Conservation (phyloP, 192 early-diverging fungal species). For the Phlyctochytrium arcticum region DNA sequence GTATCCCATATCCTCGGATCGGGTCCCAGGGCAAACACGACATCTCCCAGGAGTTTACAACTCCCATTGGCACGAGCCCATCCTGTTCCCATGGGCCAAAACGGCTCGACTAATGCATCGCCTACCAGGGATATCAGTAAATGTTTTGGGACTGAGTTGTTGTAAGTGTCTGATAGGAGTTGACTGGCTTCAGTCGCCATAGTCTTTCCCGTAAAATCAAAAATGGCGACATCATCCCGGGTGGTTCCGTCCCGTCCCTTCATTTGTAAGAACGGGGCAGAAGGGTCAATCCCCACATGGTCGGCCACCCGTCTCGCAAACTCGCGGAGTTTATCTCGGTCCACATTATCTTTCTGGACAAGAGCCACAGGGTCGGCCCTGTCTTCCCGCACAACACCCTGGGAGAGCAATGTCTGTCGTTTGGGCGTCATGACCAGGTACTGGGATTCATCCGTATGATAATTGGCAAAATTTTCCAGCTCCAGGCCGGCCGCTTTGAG, state of each 20-base stretch:
- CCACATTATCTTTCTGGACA: conserved; percentile 14
- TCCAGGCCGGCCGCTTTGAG: conserved; percentile 17
- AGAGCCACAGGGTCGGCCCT: conserved; percentile 17
- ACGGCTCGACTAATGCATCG: conserved; percentile 21
- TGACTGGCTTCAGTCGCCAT: conserved; percentile 9
- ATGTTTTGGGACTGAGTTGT: neutral
- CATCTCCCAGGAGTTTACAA: conserved; percentile 1
- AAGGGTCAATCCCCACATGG: neutral
- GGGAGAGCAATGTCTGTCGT: conserved; percentile 1
- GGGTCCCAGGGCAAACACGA: neutral
- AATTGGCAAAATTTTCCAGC: conserved; percentile 17
- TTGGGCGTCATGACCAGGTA: conserved; percentile 25
- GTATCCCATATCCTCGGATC: conserved; percentile 1
- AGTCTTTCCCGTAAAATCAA: conserved; percentile 20
- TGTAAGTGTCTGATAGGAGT: neutral
- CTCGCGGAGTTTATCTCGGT: conserved; percentile 3
- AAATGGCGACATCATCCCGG: conserved; percentile 17
- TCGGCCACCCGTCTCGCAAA: conserved; percentile 14
- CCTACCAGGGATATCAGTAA: conserved; percentile 22
- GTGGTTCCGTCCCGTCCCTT: neutral
- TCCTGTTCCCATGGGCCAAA: conserved; percentile 22
- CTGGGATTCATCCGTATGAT: conserved; percentile 17
- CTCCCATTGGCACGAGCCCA: conserved; percentile 17
- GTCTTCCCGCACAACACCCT: conserved; percentile 17
- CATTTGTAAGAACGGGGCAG: conserved; percentile 8